Evolutionary conservation across 192 early-diverging fungal species (phyloP).

Genomic region (Spizellomyces sp.): DNA sequence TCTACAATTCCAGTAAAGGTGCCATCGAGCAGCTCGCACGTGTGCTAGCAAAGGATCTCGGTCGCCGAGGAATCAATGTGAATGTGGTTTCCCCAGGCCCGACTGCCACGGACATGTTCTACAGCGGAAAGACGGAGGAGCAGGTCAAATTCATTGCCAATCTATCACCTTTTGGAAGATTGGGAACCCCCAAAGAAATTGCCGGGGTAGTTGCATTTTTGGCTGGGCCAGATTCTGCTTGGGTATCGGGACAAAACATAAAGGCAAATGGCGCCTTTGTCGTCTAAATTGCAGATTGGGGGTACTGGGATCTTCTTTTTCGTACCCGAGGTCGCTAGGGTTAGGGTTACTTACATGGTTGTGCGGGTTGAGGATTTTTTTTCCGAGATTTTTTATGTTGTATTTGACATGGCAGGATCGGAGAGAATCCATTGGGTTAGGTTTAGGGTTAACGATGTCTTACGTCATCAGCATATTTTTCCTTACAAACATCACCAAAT

Average conservation of each 20-base stretch:
- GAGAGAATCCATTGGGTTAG: too few relatives aligned
- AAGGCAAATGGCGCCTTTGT: too few relatives aligned
- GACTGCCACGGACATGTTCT: slow-evolving; percentile 28
- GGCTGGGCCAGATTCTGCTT: slow-evolving; percentile 32
- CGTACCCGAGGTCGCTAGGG: too few relatives aligned
- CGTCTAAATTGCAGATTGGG: too few relatives aligned
- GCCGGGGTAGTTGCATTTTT: slow-evolving; percentile 31
- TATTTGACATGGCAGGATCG: too few relatives aligned
- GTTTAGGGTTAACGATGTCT: too few relatives aligned
- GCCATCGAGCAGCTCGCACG: slow-evolving; percentile 31
- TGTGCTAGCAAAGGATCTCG: slow-evolving; percentile 26
- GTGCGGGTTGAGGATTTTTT: too few relatives aligned
- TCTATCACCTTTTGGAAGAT: slow-evolving; percentile 17
- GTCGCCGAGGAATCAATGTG: slow-evolving; percentile 14
- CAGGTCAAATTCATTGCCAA: slow-evolving; percentile 14
- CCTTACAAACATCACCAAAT: too few relatives aligned
- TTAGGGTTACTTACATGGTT: too few relatives aligned
- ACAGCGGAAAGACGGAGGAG: slow-evolving; percentile 20
- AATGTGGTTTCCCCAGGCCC: slow-evolving; percentile 31
- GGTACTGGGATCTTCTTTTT: too few relatives aligned
- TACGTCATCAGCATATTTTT: too few relatives aligned
- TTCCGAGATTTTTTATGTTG: too few relatives aligned
- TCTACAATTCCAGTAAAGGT: slow-evolving; percentile 36
- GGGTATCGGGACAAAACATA: slow-evolving; percentile 35
- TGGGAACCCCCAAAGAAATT: slow-evolving; percentile 35